These are phyloP conservation scores for Phyllosticta capitalensis DNA, from an alignment of 2,329 filamentous ascomycete species.

Conservation along the genomic window DNA sequence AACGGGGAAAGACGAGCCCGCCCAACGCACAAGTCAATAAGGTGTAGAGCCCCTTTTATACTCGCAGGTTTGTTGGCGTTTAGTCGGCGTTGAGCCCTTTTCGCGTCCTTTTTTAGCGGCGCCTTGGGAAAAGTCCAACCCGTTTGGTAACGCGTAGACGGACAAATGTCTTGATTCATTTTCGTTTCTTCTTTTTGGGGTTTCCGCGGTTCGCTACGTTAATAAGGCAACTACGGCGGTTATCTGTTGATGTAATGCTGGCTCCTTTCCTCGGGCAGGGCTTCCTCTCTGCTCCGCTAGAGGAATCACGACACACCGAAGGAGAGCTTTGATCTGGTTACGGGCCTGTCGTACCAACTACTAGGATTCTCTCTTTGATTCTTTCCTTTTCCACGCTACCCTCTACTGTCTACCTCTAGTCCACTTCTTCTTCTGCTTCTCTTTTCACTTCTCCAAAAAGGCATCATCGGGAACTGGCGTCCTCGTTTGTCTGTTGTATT, in stretches of 20 bases:
- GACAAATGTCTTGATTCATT: background rate
- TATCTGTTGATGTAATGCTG: background rate
- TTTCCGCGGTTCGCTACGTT: background rate
- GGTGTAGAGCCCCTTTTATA: background rate
- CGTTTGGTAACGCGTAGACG: background rate
- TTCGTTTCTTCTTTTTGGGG: background rate
- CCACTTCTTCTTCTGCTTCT: background rate
- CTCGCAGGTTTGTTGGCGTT: background rate
- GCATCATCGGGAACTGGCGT: background rate
- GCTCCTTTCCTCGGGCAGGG: background rate
- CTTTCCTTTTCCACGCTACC: background rate
- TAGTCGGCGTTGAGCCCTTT: background rate
- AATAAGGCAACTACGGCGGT: background rate
- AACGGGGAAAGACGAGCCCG: background rate
- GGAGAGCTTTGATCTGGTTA: background rate
- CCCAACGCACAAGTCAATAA: background rate
- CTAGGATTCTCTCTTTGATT: background rate
- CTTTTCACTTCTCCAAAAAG: background rate
- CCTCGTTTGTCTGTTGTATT: background rate
- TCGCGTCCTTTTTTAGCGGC: background rate
- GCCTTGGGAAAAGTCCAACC: background rate
- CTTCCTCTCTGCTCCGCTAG: background rate
- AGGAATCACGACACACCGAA: background rate
- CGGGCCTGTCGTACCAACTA: background rate
- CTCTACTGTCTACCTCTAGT: background rate